Percentiles rank a stretch among this genome's conserved stretches.
These are phyloP conservation scores for Chlamydomonas incerta DNA, from an alignment of 139 green algal genomes.

Conservation along the genomic window DNA sequence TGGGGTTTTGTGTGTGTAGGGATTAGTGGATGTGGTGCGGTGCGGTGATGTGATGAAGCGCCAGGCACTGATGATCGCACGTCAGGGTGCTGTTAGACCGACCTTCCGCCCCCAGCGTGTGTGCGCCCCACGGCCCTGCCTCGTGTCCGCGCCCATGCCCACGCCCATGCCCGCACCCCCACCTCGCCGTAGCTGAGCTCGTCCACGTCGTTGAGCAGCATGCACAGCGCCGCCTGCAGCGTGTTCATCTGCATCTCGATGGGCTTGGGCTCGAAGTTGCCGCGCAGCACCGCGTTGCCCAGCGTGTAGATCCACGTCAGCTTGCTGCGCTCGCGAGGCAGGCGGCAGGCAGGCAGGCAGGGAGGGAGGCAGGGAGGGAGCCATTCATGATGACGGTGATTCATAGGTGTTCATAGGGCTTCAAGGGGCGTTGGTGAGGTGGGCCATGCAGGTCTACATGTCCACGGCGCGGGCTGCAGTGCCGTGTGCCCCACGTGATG, in stretches of 20 bases:
- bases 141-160: background rate
- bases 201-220: slow-evolving; percentile 46
- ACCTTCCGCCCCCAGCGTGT: no score
- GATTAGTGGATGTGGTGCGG: background rate
- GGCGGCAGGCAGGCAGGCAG: no score
- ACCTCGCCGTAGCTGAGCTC: slow-evolving; percentile 39
- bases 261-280: slow-evolving; percentile 84
- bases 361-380: no score
- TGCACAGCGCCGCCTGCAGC: slow-evolving; percentile 62
- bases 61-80: background rate
- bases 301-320: slow-evolving; percentile 97
- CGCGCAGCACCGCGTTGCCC: slow-evolving; percentile 86
- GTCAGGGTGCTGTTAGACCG: no score
- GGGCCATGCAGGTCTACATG: no score
- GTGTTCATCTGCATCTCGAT: slow-evolving; percentile 93
- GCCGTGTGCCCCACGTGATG: no score
- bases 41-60: background rate
- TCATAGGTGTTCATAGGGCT: no score
- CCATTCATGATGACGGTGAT: no score
- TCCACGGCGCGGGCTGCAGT: no score
- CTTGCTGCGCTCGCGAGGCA: slow-evolving; percentile 74
- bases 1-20: background rate
- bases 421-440: no score
- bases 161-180: background rate
- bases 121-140: background rate